Base-by-base conservation (phyloP, 805 yeast species). In the Candida silvicultrix region DNA sequence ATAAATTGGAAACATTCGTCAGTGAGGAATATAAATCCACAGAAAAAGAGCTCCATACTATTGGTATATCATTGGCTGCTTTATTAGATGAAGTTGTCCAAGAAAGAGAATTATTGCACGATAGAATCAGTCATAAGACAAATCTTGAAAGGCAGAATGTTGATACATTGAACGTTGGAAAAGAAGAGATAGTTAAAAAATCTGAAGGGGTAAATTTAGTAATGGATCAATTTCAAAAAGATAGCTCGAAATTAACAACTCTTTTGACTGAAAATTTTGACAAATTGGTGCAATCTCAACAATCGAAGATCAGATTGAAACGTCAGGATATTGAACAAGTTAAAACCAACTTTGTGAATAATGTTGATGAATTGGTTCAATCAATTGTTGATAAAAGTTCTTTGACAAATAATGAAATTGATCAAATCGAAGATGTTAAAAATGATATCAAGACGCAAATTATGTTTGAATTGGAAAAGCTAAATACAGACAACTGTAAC, bases 11-110 rank as follows among this genome's bases (percentile, higher is more conserved):
- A 21, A 20, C 39, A 6, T 20, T 37, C 21, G 39, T 56, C 1
- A 51, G 46, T 18, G n/a, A 42, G 22, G 52, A 57, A 22, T 53
- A 48, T 22, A 19, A 55, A 44, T 43, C 49, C 2, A 54, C 62
- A 3, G 60, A 59, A 29, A 40, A 31, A 1, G 54, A 59, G 36
- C 35, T 60, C 7, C 40, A 48, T 10, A 41, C 46, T 11, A 34
- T 56, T 2, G 59, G 60, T 20, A 11, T 18, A 2, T 7, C 40
- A 2, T 40, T 53, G 2, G 42, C 41, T 8, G 29, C 31, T 9
- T 21, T 52, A 21, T 42, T 47, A 16, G 46, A 42, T 2, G 48
- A 59, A 12, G 48, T 52, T 18, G 22, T 23, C 1, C 19, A 42
- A 15, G 40, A 52, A 3, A 39, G 50, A 15, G 43, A 48, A 5